Base-by-base conservation (phyloP, 2,329 filamentous ascomycete genomes). In the Aspergillus uvarum region DNA sequence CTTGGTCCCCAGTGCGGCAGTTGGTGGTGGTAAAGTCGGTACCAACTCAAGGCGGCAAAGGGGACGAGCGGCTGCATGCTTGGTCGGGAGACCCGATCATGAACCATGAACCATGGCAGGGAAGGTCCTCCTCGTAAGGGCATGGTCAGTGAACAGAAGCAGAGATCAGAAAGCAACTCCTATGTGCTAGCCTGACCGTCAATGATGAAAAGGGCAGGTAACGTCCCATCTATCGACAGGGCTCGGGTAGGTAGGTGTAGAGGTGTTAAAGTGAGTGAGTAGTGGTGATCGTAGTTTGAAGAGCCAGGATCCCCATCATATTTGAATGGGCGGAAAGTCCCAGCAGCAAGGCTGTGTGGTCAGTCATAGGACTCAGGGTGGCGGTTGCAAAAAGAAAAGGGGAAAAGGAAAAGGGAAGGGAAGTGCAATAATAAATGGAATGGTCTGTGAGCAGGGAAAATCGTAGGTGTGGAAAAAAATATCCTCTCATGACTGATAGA, bases 41-140 rank as follows among this genome's bases (percentile, higher is more conserved):
- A 54, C 22, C 22, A 22, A 22, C 19, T 32, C 51, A 32, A 60
- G 59, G 59, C 42, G 44, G 58, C 47, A 51, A 59, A 47, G 48
- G 50, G 31, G 54, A 50, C 38, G 38, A 50, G 52, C 38, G 49
- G 48, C 26, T 50, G 32, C 35, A 51, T 47, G 47, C 57, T 51
- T 59, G 51, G 49, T 49, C 32, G 32, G 44, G 35, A 29, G 31
- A 16, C 54, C 54, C 32, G 19, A 12, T n/a, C n/a, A n/a, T n/a
- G n/a, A n/a, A 22, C 11, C 44, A 54, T 47, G 29, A 47, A 47
- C 29, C 38, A 47, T 47, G 42, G 21, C 53, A 21, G 24, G 14
- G 16, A 29, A 47, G 19, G 42, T 21, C 8, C 11, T 21, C 8
- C n/a, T 35, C 44, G 42, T 55, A 31, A 7, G 24, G n/a, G n/a